Percentiles rank a stretch among this genome's conserved stretches.
phyloP scores from a whole-genome alignment of 768 basidiomycete species.

The Termitomyces sp. region DNA sequence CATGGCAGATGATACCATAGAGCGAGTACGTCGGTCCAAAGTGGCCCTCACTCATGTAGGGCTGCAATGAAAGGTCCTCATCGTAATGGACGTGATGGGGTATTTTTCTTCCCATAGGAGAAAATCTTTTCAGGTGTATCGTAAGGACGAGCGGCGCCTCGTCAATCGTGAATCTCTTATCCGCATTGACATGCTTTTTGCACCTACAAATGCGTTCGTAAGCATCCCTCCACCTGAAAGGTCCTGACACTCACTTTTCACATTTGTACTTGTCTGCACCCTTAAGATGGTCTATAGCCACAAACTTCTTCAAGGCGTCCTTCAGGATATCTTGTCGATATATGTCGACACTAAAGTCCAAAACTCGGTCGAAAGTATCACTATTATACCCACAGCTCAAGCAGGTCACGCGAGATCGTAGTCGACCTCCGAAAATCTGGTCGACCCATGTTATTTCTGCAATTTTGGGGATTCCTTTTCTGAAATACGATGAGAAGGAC shows the following conservation, averaged over 20 bases:
- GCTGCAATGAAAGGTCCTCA: constrained; percentile 62
- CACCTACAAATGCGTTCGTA: constrained; percentile 47
- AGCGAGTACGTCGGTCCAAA: constrained; percentile 77
- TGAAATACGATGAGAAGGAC: constrained; percentile 20
- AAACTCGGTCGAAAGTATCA: constrained; percentile 93
- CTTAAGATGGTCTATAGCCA: constrained; percentile 73
- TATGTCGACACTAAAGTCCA: constrained; percentile 93
- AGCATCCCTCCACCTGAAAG: neutral
- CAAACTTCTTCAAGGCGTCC: constrained; percentile 76
- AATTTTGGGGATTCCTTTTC: constrained; percentile 64
- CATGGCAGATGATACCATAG: constrained; percentile 91
- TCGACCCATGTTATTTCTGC: constrained; percentile 93
- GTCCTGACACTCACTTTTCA: constrained; percentile 69
- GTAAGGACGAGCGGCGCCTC: constrained; percentile 86
- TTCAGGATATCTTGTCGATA: constrained; percentile 52
- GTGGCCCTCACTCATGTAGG: constrained; percentile 79
- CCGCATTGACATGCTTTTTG: constrained; percentile 84
- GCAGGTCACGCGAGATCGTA: constrained; percentile 91
- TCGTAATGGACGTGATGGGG: constrained; percentile 73
- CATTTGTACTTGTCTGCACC: constrained; percentile 98
- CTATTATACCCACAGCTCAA: constrained; percentile 76
- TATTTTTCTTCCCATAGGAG: constrained; percentile 85
- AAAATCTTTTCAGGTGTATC: constrained; percentile 93
- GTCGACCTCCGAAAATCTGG: constrained; percentile 85
- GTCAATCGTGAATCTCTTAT: constrained; percentile 85